Conservation (phyloP, 2,329 filamentous ascomycete species). For the Calonectria fujianensis region DNA sequence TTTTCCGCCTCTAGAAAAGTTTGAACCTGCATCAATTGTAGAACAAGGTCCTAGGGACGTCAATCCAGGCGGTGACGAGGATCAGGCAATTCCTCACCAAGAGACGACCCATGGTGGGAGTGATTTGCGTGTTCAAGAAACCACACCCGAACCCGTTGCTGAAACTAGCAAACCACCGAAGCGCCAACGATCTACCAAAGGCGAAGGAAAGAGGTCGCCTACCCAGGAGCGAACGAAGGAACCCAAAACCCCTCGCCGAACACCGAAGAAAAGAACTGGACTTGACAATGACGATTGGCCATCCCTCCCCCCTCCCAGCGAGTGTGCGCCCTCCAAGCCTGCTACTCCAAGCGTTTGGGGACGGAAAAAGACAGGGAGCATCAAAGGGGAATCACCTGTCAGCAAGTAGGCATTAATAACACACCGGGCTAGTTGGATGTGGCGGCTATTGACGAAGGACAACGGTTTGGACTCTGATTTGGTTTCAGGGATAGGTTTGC, state of each 20-base stretch:
- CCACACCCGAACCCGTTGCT: not conserved
- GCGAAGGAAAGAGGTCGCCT: constrained; percentile 36
- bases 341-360: constrained; percentile 50
- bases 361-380: constrained; percentile 37
- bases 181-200: constrained; percentile 42
- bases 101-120: constrained; percentile 15
- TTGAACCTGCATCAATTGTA: not conserved
- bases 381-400: constrained; percentile 40
- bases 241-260: constrained; percentile 43
- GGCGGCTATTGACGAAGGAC: not conserved
- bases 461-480: too few species aligned
- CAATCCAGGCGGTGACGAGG: constrained; percentile 28
- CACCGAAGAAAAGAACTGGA: constrained; percentile 40
- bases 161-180: constrained; percentile 45
- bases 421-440: not conserved
- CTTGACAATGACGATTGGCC: constrained; percentile 54
- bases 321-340: constrained; percentile 50
- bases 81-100: not conserved
- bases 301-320: constrained; percentile 51
- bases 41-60: not conserved
- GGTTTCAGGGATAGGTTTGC: not conserved
- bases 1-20: not conserved
- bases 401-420: constrained; percentile 24
- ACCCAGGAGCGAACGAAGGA: constrained; percentile 24
- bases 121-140: constrained; percentile 16